Base-by-base conservation (phyloP, 2,329 filamentous ascomycete species). In the Penicillium capsulatum region DNA sequence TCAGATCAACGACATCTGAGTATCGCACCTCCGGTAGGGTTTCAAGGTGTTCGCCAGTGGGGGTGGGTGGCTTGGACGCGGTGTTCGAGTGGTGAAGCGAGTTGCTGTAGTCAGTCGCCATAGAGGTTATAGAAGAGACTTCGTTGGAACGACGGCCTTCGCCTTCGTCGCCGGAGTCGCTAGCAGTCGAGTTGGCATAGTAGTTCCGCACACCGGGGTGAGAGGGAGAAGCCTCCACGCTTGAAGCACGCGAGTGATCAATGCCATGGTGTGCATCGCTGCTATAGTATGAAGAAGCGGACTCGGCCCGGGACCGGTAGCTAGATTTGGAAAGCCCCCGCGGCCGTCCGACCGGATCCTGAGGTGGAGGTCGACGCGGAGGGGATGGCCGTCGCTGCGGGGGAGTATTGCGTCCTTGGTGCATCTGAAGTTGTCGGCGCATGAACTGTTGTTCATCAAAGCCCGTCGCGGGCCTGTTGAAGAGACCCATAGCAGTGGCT, bases 391-490 rank as follows among this genome's bases (percentile, higher is more conserved):
- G 57, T n/a, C 48, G 60, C 42, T 43, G 54, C 36, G 69, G 63
- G 22, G 83, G 78, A 0, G 79, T 79, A 40, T 84, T 83, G 17
- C 83, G 77, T 17, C 82, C 85, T 55, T 85, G 79, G 48, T 91
- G 85, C 61, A 95, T 78, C 60, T 89, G 85, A 33, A 86, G 70
- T 57, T 94, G 85, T 31, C 88, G 80, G 58, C 94, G 84, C 4
- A 86, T 78, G 55, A 87, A 96, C 56, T 87, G 85, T 14, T 83
- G 80, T 57, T 96, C 90, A 55, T 94, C 87, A 52, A 92, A 95
- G 6, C 81, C 77, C 35, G 83, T 78, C 2, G 71, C 68, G 1
- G 89, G 86, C 58, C 88, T 88, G 49, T 84, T 84, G 62, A 84
- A 84, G 0, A 80, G 70, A 19, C 80, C 80, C 64, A 81, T 71